Evolutionary conservation across 139 green algal species (phyloP).

Genomic region (Tetradesmus obliquus): DNA sequence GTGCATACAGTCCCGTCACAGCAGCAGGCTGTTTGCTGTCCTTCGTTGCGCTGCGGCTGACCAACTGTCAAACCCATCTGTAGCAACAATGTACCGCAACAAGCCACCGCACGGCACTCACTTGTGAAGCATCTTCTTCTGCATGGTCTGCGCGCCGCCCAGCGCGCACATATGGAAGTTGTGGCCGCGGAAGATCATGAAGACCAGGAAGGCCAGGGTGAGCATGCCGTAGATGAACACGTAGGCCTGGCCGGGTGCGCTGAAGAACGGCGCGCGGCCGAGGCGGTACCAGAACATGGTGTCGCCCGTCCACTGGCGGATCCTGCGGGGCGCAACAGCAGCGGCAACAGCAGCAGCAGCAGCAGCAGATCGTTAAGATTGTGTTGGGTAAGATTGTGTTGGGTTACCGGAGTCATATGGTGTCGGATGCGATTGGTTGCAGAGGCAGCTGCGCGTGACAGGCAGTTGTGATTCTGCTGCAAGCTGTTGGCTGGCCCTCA

Average conservation of each 20-base stretch:
- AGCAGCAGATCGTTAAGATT: neutral
- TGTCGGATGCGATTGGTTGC: neutral
- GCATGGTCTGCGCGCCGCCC: slow-evolving; percentile 30
- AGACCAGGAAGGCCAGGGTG: slow-evolving; percentile 55
- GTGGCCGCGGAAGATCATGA: slow-evolving; percentile 68
- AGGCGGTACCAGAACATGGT: slow-evolving; percentile 35
- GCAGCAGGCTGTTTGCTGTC: neutral
- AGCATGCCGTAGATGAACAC: slow-evolving; percentile 58
- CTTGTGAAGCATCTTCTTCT: slow-evolving; percentile 48
- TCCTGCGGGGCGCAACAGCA: slow-evolving; percentile 32
- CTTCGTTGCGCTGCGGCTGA: neutral
- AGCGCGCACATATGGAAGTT: slow-evolving; percentile 54
- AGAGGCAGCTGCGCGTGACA: neutral
- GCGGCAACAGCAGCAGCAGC: neutral
- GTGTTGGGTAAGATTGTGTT: neutral
- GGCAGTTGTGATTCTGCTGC: neutral
- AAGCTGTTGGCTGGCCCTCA: neutral
- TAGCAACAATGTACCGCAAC: neutral
- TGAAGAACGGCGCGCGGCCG: neutral
- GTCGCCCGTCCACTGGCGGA: slow-evolving; percentile 61
- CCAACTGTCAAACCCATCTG: neutral
- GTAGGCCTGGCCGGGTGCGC: slow-evolving; percentile 50
- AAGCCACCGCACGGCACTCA: neutral
- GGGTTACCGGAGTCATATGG: no score
- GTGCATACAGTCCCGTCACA: neutral